Evolutionary conservation across 495 filamentous ascomycete genomes (phyloP).

Genomic region (Neurospora sp.): DNA sequence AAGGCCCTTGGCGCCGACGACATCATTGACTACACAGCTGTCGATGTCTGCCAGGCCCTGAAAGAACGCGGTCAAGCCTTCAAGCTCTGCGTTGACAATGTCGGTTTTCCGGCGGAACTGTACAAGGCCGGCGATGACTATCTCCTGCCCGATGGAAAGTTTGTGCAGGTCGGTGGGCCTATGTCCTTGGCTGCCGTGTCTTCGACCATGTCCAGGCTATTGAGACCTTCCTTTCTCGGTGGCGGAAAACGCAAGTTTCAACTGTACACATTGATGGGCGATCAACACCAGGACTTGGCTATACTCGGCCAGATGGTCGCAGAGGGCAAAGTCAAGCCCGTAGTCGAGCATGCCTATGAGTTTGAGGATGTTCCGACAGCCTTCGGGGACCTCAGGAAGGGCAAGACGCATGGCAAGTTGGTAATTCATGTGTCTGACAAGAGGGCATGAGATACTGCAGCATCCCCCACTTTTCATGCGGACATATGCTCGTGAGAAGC

Average conservation of each 20-base stretch:
- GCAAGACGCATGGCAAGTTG: constrained; percentile 53
- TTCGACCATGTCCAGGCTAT: constrained; percentile 16
- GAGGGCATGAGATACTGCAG: background rate
- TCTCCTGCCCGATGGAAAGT: constrained; percentile 40
- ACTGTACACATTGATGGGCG: constrained; percentile 27
- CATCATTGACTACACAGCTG: constrained; percentile 56
- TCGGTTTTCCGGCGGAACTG: constrained; percentile 37
- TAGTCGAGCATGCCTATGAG: constrained; percentile 46
- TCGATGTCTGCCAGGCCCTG: constrained; percentile 39
- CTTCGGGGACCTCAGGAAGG: constrained; percentile 44
- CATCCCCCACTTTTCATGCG: background rate
- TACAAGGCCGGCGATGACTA: constrained; percentile 49
- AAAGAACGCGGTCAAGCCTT: constrained; percentile 42
- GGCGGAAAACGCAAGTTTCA: constrained; percentile 51
- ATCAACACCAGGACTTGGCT: constrained; percentile 29
- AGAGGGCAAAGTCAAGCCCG: constrained; percentile 48
- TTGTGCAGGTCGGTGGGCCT: constrained; percentile 46
- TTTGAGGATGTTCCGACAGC: constrained; percentile 49
- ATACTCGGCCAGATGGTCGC: constrained; percentile 28
- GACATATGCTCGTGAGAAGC: background rate
- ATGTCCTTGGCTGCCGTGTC: constrained; percentile 8
- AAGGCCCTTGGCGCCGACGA: constrained; percentile 54
- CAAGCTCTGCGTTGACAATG: constrained; percentile 52
- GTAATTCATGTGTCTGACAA: constrained; percentile 40
- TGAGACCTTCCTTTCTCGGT: constrained; percentile 49